These are phyloP conservation scores for Diospyros kaki DNA, from an alignment of 148 eudicot genomes.

Conservation along the genomic window DNA sequence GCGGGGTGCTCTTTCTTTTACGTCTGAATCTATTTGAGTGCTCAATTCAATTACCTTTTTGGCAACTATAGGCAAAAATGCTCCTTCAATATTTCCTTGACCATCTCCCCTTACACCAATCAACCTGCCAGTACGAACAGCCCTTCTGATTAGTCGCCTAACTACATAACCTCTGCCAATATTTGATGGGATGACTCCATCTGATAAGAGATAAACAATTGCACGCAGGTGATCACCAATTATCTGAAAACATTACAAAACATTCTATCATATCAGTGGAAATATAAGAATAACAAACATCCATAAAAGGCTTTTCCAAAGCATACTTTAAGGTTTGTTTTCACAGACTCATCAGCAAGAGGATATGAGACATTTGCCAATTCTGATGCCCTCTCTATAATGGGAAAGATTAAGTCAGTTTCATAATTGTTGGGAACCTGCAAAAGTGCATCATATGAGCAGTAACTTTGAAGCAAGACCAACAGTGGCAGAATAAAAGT, in stretches of 20 bases:
- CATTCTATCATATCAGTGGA: background rate
- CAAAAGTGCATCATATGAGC: conserved; percentile 20
- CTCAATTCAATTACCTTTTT: conserved; percentile 77
- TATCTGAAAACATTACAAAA: conserved; percentile 42
- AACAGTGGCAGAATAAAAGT: background rate
- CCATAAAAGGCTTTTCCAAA: background rate
- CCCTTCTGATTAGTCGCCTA: conserved; percentile 84
- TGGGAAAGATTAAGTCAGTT: conserved; percentile 88
- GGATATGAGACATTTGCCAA: conserved; percentile 74
- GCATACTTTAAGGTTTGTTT: conserved; percentile 80
- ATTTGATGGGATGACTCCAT: conserved; percentile 89
- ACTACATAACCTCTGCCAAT: conserved; percentile 97
- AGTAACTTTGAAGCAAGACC: background rate
- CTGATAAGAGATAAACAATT: conserved; percentile 87
- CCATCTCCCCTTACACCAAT: conserved; percentile 83
- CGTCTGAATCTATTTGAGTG: conserved; percentile 70
- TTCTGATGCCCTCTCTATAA: conserved; percentile 79
- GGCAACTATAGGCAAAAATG: conserved; percentile 75
- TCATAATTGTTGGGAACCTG: conserved; percentile 98
- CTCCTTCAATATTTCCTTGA: conserved; percentile 60
- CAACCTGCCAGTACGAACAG: conserved; percentile 84
- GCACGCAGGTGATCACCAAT: conserved; percentile 98
- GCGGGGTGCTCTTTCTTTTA: conserved; percentile 48
- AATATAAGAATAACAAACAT: background rate
- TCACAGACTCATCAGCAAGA: conserved; percentile 61